Evolutionary conservation across 495 filamentous ascomycete species (phyloP), one percentile per base, ranked within the genome.

Genomic region (Penicillium atrosanguineum): DNA sequence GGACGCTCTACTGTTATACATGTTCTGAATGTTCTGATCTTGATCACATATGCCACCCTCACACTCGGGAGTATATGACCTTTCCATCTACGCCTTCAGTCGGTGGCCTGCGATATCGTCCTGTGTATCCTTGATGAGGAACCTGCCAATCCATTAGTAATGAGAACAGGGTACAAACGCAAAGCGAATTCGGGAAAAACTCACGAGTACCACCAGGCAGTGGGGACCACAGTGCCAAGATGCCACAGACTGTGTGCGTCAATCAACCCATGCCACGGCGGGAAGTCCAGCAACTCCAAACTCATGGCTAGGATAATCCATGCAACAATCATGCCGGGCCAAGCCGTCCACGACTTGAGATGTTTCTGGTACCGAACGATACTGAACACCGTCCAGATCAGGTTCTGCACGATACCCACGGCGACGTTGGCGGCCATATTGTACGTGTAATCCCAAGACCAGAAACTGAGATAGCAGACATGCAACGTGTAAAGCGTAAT

Each of bases 171-270:
- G 31, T 0, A 14, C 31, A 40, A 9, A 15, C 4, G 16, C 45
- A 52, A 40, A 19, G 34, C 26, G 12, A 53, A 46, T 12, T 21
- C 5, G 23, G 36, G 49, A 38, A 53, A 37, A 48, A 84, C 92
- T 81, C 74, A 97, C 94, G 88, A 88, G 67, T 98, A 98, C 88
- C 90, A 97, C 81, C 93, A 83, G 37, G 93, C 77, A 7, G 91
- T 89, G 26, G 94, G 94, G 46, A 81, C 80, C 43, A 98, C 91
- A 2, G 94, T 98, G 36, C 89, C 90, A 52, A 94, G 67, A 81
- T 98, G 94, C 94, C 94, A 98, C 52, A 98, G 70, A 59, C 89
- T 91, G 79, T 98, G 94, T 18, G 94, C 94, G 80, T 98, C 94
- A 37, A 98, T 65, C 62, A 86, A 83, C 14, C 88, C 89, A 74